phyloP scores from a whole-genome alignment of 108 stramenopile genomes.

The Mayamaea pseudoterrestris region DNA sequence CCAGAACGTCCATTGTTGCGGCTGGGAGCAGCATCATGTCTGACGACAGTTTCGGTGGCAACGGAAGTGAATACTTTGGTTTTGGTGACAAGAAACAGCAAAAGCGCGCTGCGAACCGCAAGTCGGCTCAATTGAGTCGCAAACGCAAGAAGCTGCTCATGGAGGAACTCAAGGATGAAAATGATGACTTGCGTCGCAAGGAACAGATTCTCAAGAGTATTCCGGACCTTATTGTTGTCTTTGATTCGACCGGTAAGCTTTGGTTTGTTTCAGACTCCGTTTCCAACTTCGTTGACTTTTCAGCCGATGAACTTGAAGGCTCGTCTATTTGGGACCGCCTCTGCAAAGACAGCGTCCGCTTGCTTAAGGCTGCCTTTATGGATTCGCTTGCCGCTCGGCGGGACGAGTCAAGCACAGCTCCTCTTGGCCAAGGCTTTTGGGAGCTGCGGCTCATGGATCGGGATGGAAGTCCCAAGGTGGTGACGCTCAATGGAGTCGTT shows the following conservation, averaged over 20 bases:
- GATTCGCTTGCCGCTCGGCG: conserved; percentile 65
- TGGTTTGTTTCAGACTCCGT: conserved; percentile 65
- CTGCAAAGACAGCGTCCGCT: conserved; percentile 49
- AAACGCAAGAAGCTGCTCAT: conserved; percentile 91
- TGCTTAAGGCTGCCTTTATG: conserved; percentile 80
- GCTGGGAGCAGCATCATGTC: no score
- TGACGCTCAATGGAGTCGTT: conserved; percentile 69
- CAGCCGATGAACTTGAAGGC: conserved; percentile 41
- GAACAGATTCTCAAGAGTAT: conserved; percentile 69
- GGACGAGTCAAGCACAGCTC: conserved; percentile 42
- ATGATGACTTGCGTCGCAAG: conserved; percentile 61
- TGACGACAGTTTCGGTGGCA: no score
- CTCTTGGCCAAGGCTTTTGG: conserved; percentile 55
- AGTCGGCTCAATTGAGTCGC: conserved; percentile 85
- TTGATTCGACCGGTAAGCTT: conserved; percentile 68
- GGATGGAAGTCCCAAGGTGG: conserved; percentile 17
- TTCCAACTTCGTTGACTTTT: conserved; percentile 31
- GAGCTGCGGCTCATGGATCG: conserved; percentile 45
- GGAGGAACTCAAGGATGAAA: conserved; percentile 86
- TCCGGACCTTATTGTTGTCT: conserved; percentile 76
- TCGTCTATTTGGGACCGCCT: conserved; percentile 68
- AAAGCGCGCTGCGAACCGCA: conserved; percentile 75
- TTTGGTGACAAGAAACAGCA: conserved; percentile 64
- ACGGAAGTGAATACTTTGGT: no score
- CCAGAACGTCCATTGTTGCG: no score